These are phyloP conservation scores for Aspergillus sp. DNA, from an alignment of 2,329 filamentous ascomycete genomes.

Conservation along the genomic window DNA sequence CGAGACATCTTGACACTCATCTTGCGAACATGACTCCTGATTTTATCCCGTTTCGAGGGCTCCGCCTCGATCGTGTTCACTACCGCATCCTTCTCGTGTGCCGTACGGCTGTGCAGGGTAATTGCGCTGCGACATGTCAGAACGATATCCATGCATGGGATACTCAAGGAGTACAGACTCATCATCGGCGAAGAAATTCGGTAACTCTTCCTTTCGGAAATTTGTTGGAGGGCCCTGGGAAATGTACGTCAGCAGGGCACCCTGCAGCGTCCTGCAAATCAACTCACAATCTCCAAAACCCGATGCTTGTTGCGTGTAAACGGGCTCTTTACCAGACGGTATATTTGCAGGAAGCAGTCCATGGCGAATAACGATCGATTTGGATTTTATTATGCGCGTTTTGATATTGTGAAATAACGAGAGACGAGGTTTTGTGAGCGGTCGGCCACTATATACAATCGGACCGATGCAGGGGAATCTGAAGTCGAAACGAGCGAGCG, in stretches of 20 bases:
- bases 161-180: slow-evolving; percentile 32
- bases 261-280: background rate
- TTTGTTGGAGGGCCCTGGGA: slow-evolving; percentile 42
- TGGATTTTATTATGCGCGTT: background rate
- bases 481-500: slow-evolving; percentile 2
- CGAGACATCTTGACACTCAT: slow-evolving; percentile 28
- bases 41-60: slow-evolving; percentile 28
- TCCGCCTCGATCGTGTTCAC: slow-evolving; percentile 26
- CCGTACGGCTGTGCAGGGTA: slow-evolving; percentile 32
- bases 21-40: slow-evolving; percentile 29
- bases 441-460: slow-evolving; percentile 15
- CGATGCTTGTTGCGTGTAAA: slow-evolving; percentile 30
- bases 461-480: slow-evolving; percentile 10
- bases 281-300: slow-evolving; percentile 38
- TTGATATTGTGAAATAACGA: slow-evolving; percentile 8
- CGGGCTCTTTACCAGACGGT: slow-evolving; percentile 33
- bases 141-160: slow-evolving; percentile 11
- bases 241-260: background rate
- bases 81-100: slow-evolving; percentile 30
- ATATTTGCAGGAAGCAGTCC: slow-evolving; percentile 39
- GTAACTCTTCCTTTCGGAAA: slow-evolving; percentile 44
- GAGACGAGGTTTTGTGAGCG: background rate
- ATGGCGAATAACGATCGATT: slow-evolving; percentile 17
- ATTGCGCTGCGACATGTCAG: slow-evolving; percentile 35
- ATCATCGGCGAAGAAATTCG: slow-evolving; percentile 39